Conservation (phyloP, 2,329 filamentous ascomycete species). For the Fusarium sp. region DNA sequence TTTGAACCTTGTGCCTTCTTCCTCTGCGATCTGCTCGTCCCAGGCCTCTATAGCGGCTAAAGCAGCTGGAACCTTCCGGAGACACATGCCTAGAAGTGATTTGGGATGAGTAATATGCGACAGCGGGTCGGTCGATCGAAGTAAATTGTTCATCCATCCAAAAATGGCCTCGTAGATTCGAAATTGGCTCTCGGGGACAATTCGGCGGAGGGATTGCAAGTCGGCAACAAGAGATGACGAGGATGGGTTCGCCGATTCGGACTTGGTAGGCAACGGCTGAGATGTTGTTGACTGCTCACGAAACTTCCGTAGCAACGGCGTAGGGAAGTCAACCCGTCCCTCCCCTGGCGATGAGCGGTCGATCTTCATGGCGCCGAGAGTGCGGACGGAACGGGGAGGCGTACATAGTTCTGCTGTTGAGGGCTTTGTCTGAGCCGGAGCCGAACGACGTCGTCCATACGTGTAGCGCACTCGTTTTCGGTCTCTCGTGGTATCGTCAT, state of each 20-base stretch:
- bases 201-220: constrained; percentile 39
- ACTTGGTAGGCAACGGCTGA: neutral
- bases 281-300: constrained; percentile 29
- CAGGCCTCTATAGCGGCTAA: constrained; percentile 47
- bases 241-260: neutral
- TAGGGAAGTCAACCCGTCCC: constrained; percentile 44
- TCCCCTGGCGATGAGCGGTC: constrained; percentile 38
- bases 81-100: constrained; percentile 50
- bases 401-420: constrained; percentile 21
- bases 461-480: constrained; percentile 46
- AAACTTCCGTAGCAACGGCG: constrained; percentile 44
- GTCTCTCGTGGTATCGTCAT: constrained; percentile 9
- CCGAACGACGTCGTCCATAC: constrained; percentile 40
- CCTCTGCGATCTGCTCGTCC: constrained; percentile 41
- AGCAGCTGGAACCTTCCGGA: constrained; percentile 46
- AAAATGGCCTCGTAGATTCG: constrained; percentile 49
- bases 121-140: constrained; percentile 42
- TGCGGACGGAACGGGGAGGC: constrained; percentile 43
- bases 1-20: constrained; percentile 35
- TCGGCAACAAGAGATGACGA: constrained; percentile 31
- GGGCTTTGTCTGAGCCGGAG: constrained; percentile 8
- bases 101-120: constrained; percentile 40
- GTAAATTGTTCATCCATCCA: constrained; percentile 43
- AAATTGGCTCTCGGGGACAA: constrained; percentile 38
- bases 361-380: constrained; percentile 45